A percentile compares a stretch with the other conserved stretches of the same genome.
Evolutionary conservation across 306 rosid species (phyloP).

Genomic region (Abrus pulchellus): DNA sequence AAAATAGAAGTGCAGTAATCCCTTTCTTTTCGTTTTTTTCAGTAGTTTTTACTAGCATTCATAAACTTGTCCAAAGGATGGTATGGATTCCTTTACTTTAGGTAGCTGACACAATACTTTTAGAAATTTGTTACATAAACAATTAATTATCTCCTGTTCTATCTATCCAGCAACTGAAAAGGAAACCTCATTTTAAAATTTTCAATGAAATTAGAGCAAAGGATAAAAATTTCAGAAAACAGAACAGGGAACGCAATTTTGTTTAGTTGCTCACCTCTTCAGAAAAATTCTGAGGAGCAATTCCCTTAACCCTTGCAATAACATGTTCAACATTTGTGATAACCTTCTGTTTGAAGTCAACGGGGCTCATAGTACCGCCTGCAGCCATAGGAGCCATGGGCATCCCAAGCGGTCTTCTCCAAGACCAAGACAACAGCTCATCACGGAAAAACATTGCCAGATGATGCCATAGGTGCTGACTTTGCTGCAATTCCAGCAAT

Average conservation of each 20-base stretch:
- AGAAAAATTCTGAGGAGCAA: conserved; percentile 86
- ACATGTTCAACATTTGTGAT: conserved; percentile 87
- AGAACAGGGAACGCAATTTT: not conserved
- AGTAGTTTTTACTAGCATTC: not conserved
- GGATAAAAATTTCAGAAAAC: not conserved
- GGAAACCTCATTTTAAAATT: not conserved
- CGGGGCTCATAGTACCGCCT: conserved; percentile 80
- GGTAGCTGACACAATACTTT: conserved; percentile 8
- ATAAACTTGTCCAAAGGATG: conserved; percentile 1
- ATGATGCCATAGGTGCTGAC: conserved; percentile 97
- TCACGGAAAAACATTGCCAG: conserved; percentile 99
- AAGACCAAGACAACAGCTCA: conserved; percentile 97
- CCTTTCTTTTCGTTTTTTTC: not conserved
- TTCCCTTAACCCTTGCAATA: conserved; percentile 75
- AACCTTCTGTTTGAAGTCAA: conserved; percentile 91
- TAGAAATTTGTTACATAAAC: conserved; percentile 4
- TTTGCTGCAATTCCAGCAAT: conserved; percentile 79
- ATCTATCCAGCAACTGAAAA: not conserved
- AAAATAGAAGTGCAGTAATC: not conserved
- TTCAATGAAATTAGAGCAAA: conserved; percentile 16
- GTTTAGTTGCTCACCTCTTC: conserved; percentile 80
- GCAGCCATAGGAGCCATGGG: conserved; percentile 83
- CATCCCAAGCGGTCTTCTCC: conserved; percentile 99
- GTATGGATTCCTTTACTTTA: conserved; percentile 13
- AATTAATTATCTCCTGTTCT: not conserved